Conservation (phyloP, 768 basidiomycete species). For the Gymnopilus dilepis region DNA sequence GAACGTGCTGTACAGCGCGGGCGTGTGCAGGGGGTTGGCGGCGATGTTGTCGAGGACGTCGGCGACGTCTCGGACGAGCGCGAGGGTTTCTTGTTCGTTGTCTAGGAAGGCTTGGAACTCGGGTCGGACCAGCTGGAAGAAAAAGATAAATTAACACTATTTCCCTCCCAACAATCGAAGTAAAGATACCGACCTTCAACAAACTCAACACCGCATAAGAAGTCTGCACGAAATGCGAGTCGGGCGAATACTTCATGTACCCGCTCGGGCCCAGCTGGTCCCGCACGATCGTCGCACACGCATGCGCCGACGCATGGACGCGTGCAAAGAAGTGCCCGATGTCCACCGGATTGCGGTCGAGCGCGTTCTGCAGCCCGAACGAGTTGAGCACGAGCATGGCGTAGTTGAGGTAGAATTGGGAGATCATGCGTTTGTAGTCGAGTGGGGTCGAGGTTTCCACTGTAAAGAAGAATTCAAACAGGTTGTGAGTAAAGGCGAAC, state of each 20-base stretch:
- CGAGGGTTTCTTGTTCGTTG: constrained; percentile 72
- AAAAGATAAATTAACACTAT: background rate
- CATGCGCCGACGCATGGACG: constrained; percentile 72
- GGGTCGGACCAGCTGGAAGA: constrained; percentile 73
- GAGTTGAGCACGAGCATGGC: constrained; percentile 90
- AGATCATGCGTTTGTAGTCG: constrained; percentile 56
- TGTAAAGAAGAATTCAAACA: constrained; percentile 16
- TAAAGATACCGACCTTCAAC: constrained; percentile 73
- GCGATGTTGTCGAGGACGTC: constrained; percentile 79
- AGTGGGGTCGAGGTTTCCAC: constrained; percentile 29
- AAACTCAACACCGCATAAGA: constrained; percentile 94
- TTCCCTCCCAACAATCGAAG: background rate
- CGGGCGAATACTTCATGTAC: constrained; percentile 82
- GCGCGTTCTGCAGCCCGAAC: constrained; percentile 95
- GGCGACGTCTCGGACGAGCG: constrained; percentile 80
- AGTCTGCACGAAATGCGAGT: constrained; percentile 89
- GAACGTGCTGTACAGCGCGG: constrained; percentile 87
- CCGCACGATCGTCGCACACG: constrained; percentile 73
- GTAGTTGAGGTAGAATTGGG: constrained; percentile 84
- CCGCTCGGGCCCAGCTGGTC: constrained; percentile 82
- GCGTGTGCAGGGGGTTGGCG: constrained; percentile 83
- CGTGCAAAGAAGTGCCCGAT: constrained; percentile 86
- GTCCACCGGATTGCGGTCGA: constrained; percentile 75
- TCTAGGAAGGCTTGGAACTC: constrained; percentile 82
- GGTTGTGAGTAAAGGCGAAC: constrained; percentile 2